phyloP scores from a whole-genome alignment of 108 stramenopile species.

The Craspedostauros australis region DNA sequence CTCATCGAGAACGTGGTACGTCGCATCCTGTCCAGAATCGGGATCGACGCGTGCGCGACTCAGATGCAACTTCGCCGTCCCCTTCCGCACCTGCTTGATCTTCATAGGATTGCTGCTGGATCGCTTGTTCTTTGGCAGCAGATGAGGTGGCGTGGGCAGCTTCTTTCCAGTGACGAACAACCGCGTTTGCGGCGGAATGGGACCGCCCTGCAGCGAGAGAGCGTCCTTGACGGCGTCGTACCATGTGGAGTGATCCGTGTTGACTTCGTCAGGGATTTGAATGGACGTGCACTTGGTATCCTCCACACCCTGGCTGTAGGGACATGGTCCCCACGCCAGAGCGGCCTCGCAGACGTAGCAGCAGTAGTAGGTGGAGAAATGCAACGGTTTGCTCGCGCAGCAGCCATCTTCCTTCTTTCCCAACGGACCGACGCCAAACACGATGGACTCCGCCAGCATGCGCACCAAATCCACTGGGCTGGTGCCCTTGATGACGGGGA shows the following conservation, averaged over 20 bases:
- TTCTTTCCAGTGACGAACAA: no score
- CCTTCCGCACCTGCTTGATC: background rate
- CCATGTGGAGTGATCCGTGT: no score
- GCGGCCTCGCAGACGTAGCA: slow-evolving; percentile 2
- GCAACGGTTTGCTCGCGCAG: background rate
- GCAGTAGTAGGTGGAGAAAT: background rate
- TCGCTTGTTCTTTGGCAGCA: background rate
- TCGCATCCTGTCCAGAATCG: background rate
- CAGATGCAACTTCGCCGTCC: background rate
- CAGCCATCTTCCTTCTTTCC: background rate
- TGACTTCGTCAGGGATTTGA: background rate
- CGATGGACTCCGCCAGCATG: background rate
- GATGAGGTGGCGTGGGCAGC: no score
- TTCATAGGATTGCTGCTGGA: no score
- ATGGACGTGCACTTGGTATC: background rate
- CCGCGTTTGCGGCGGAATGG: slow-evolving; percentile 1
- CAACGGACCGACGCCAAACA: slow-evolving; percentile 1
- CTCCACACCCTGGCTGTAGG: slow-evolving; percentile 5
- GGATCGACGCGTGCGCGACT: slow-evolving; percentile 1
- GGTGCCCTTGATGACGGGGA: background rate
- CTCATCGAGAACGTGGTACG: slow-evolving; percentile 3
- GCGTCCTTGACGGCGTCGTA: slow-evolving; percentile 3
- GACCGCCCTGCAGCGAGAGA: background rate
- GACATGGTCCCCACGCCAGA: slow-evolving; percentile 1
- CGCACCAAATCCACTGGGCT: background rate